Evolutionary conservation across 1,284 basidiomycete genomes (phyloP).

Genomic region (Cerrena zonata): DNA sequence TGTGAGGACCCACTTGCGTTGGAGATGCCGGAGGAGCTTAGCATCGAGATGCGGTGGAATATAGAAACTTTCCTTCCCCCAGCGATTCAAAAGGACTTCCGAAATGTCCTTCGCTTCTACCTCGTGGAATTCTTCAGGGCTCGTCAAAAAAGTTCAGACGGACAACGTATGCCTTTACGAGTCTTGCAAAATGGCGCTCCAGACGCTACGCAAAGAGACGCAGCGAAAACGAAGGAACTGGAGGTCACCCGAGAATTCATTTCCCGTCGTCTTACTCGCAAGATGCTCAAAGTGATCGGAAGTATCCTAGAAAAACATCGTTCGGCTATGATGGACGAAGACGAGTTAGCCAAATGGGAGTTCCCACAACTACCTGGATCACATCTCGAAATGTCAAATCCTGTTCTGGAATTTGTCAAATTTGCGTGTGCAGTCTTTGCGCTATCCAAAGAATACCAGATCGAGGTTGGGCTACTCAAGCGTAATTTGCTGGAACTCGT

Average conservation of each 20-base stretch:
- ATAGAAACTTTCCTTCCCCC: constrained; percentile 86
- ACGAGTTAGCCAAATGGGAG: constrained; percentile 52
- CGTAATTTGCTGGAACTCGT: constrained; percentile 88
- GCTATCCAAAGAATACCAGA: constrained; percentile 71
- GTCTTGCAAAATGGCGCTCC: constrained; percentile 65
- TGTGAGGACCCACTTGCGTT: constrained; percentile 71
- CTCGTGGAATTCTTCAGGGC: constrained; percentile 82
- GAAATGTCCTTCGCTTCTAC: constrained; percentile 72
- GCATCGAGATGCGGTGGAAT: constrained; percentile 92
- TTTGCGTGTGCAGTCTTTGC: constrained; percentile 78
- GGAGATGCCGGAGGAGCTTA: constrained; percentile 60
- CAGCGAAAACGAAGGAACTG: constrained; percentile 64
- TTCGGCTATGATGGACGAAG: constrained; percentile 55
- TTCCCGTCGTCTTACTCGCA: constrained; percentile 75
- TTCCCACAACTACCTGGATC: constrained; percentile 91
- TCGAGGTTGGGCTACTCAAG: constrained; percentile 85
- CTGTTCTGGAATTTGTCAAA: constrained; percentile 88
- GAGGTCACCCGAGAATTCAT: constrained; percentile 73
- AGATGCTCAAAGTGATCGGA: constrained; percentile 70
- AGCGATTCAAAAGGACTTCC: constrained; percentile 78
- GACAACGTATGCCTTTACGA: constrained; percentile 68
- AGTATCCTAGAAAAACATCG: constrained; percentile 63
- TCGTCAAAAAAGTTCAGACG: constrained; percentile 58
- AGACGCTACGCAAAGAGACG: constrained; percentile 62
- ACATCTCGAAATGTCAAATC: constrained; percentile 69